These are phyloP conservation scores for Neolentinus lepideus DNA, from an alignment of 1,284 basidiomycete species.

Conservation along the genomic window DNA sequence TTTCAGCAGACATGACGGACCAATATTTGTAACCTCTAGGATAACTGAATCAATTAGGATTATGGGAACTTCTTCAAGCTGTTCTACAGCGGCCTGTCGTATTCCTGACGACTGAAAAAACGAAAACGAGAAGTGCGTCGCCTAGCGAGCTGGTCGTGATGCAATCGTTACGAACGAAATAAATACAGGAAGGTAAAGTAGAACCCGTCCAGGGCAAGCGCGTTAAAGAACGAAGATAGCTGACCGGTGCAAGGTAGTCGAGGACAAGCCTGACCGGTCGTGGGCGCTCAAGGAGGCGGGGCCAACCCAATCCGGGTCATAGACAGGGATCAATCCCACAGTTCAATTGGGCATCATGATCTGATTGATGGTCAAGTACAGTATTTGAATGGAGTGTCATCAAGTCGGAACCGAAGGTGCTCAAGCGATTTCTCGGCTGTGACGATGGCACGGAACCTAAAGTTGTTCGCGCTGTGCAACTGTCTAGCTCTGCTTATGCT, in stretches of 20 bases:
- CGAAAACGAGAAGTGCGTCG: background rate
- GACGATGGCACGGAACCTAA: background rate
- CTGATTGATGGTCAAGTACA: background rate
- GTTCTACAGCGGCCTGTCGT: background rate
- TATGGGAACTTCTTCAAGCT: background rate
- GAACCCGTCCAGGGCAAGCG: background rate
- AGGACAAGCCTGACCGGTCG: background rate
- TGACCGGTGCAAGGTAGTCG: background rate
- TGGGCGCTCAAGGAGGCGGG: background rate
- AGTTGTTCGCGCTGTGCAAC: no score
- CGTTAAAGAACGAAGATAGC: background rate
- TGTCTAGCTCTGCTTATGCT: no score
- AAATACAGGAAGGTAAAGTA: background rate
- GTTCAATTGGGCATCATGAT: background rate
- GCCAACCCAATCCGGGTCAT: no score
- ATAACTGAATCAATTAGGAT: background rate
- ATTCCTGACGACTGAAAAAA: background rate
- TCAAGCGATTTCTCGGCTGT: background rate
- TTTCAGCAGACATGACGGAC: constrained; percentile 14
- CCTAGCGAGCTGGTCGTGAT: background rate
- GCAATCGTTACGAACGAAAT: background rate
- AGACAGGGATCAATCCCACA: no score
- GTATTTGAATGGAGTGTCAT: background rate
- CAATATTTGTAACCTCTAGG: constrained; percentile 1
- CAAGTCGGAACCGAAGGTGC: background rate